Evolutionary conservation across 2,329 filamentous ascomycete genomes (phyloP).

Genomic region (Simplicillium sp.): DNA sequence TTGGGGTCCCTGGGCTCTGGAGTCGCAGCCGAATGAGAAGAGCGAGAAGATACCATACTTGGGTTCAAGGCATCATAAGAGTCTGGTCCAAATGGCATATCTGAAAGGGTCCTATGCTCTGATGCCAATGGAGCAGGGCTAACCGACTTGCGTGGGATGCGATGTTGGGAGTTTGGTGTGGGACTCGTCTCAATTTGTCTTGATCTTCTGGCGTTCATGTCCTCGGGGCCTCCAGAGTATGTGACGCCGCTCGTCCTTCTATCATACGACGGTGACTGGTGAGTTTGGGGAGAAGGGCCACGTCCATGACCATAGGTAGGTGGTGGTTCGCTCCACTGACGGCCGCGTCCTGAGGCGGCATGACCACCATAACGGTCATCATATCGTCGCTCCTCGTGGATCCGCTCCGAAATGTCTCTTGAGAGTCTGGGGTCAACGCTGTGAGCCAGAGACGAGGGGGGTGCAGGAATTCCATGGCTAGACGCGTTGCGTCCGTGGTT

Average conservation of each 20-base stretch:
- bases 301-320: constrained; percentile 17
- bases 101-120: constrained; percentile 43
- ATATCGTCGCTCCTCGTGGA: constrained; percentile 43
- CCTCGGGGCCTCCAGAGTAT: constrained; percentile 22
- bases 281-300: constrained; percentile 17
- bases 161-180: constrained; percentile 36
- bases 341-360: constrained; percentile 31
- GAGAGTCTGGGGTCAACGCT: constrained; percentile 47
- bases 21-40: constrained; percentile 17
- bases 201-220: constrained; percentile 9
- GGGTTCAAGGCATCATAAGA: constrained; percentile 68
- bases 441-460: constrained; percentile 51
- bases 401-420: constrained; percentile 47
- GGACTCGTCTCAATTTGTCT: constrained; percentile 28
- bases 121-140: constrained; percentile 54
- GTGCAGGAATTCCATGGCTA: constrained; percentile 32
- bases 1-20: constrained; percentile 39
- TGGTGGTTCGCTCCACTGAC: constrained; percentile 22
- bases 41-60: constrained; percentile 25
- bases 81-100: constrained; percentile 65
- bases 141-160: constrained; percentile 62
- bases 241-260: constrained; percentile 26
- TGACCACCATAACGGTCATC: constrained; percentile 34
- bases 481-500: constrained; percentile 11
- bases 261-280: constrained; percentile 32